These are phyloP conservation scores for Proliferodiscus dingleyae DNA, from an alignment of 2,329 filamentous ascomycete genomes.

Conservation along the genomic window DNA sequence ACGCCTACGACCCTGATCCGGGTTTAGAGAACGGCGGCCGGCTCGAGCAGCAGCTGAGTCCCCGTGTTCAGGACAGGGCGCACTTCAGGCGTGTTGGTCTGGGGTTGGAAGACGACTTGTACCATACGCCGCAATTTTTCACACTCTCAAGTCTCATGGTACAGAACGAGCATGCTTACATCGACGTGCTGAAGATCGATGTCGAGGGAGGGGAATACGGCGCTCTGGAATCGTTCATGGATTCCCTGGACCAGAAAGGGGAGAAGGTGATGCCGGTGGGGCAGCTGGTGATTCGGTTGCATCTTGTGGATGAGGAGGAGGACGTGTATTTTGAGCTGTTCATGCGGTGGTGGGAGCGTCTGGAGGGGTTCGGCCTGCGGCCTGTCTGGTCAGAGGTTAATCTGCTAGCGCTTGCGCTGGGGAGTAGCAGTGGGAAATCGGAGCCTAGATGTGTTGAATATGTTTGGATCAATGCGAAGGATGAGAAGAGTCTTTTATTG, in stretches of 20 bases:
- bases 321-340: slow-evolving; percentile 22
- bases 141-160: slow-evolving; percentile 36
- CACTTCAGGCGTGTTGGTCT: slow-evolving; percentile 35
- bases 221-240: slow-evolving; percentile 27
- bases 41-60: too few species aligned
- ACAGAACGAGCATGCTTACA: slow-evolving; percentile 35
- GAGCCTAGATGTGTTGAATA: slow-evolving; percentile 29
- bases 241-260: slow-evolving; percentile 13
- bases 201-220: slow-evolving; percentile 36
- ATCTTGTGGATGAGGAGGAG: slow-evolving; percentile 24
- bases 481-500: slow-evolving; percentile 22
- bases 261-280: slow-evolving; percentile 20
- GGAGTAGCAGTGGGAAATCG: slow-evolving; percentile 13
- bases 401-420: slow-evolving; percentile 25
- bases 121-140: slow-evolving; percentile 31
- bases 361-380: slow-evolving; percentile 29
- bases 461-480: slow-evolving; percentile 26
- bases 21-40: too few species aligned
- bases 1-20: slow-evolving; percentile 35
- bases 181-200: slow-evolving; percentile 40
- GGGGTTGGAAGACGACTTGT: slow-evolving; percentile 27
- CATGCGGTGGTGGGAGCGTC: slow-evolving; percentile 28
- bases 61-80: slow-evolving; percentile 18
- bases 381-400: slow-evolving; percentile 29
- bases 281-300: slow-evolving; percentile 28